These are phyloP conservation scores for Ustilaginoidea virens DNA, from an alignment of 2,329 filamentous ascomycete species.

Conservation along the genomic window DNA sequence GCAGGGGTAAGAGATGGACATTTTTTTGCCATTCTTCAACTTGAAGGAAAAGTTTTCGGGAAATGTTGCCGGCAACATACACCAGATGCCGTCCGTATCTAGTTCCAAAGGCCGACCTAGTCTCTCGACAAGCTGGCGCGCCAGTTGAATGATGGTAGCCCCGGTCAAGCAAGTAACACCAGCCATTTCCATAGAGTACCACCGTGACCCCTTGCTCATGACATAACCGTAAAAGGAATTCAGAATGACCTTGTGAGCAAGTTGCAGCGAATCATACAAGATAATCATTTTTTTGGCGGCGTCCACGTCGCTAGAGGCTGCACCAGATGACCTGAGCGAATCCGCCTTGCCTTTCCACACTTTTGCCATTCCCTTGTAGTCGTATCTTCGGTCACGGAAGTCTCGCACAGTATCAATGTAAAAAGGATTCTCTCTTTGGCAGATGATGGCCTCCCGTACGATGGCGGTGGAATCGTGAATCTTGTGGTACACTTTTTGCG, in stretches of 20 bases:
- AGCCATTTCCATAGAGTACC: conserved; percentile 99
- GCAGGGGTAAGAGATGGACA: conserved; percentile 93
- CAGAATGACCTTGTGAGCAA: conserved; percentile 96
- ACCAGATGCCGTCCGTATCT: conserved; percentile 99
- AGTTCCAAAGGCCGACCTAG: conserved; percentile 86
- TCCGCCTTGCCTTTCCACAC: conserved; percentile 98
- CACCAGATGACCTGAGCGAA: conserved; percentile 67
- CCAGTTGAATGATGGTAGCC: conserved; percentile 93
- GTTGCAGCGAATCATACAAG: conserved; percentile 84
- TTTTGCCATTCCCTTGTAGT: conserved; percentile 97
- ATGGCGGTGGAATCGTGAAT: conserved; percentile 92
- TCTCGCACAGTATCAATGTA: conserved; percentile 93
- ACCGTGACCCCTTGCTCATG: conserved; percentile 96
- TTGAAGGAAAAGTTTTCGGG: conserved; percentile 94
- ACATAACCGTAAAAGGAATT: conserved; percentile 99
- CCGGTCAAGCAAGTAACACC: conserved; percentile 95
- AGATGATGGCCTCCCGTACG: conserved; percentile 91
- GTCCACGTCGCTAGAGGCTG: conserved; percentile 61
- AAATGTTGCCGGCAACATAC: conserved; percentile 90
- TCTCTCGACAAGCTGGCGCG: conserved; percentile 80
- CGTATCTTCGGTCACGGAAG: conserved; percentile 92
- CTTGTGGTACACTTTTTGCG: conserved; percentile 98
- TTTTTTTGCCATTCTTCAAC: conserved; percentile 87
- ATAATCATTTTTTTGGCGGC: conserved; percentile 98
- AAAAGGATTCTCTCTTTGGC: conserved; percentile 94